phyloP scores from a whole-genome alignment of 2,329 filamentous ascomycete genomes.

The Lachnellula willkommii region DNA sequence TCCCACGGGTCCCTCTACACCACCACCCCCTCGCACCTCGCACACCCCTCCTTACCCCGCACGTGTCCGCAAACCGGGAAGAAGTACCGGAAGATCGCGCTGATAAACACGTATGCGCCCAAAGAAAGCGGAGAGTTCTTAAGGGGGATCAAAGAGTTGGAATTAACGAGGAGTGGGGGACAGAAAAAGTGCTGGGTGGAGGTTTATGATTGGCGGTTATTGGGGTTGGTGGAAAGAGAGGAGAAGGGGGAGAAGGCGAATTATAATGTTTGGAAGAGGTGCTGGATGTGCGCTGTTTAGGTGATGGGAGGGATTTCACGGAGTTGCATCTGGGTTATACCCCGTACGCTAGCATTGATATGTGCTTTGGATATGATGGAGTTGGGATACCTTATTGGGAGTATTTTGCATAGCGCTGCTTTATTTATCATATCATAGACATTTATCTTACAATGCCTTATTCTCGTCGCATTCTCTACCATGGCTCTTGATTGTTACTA shows the following conservation, averaged over 20 bases:
- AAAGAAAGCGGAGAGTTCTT: conserved; percentile 29
- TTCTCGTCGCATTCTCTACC: not conserved
- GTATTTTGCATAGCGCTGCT: not conserved
- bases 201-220: conserved; percentile 37
- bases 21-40: conserved; percentile 11
- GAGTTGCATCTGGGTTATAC: too few relatives aligned
- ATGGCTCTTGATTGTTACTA: not conserved
- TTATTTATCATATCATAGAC: not conserved
- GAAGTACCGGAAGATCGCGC: conserved; percentile 27
- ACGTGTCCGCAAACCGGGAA: conserved; percentile 14
- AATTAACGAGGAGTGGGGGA: conserved; percentile 22
- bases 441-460: not conserved
- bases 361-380: not conserved
- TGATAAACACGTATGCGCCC: conserved; percentile 32
- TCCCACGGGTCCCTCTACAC: conserved; percentile 19
- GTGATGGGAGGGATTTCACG: not conserved
- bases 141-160: conserved; percentile 20
- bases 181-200: conserved; percentile 28
- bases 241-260: conserved; percentile 35
- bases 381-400: not conserved
- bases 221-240: conserved; percentile 37
- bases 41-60: conserved; percentile 12
- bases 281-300: conserved; percentile 12
- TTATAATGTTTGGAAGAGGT: conserved; percentile 15
- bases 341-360: too few relatives aligned